phyloP scores from a whole-genome alignment of 192 early-diverging fungal genomes.

The Phlyctochytrium bullatum region DNA sequence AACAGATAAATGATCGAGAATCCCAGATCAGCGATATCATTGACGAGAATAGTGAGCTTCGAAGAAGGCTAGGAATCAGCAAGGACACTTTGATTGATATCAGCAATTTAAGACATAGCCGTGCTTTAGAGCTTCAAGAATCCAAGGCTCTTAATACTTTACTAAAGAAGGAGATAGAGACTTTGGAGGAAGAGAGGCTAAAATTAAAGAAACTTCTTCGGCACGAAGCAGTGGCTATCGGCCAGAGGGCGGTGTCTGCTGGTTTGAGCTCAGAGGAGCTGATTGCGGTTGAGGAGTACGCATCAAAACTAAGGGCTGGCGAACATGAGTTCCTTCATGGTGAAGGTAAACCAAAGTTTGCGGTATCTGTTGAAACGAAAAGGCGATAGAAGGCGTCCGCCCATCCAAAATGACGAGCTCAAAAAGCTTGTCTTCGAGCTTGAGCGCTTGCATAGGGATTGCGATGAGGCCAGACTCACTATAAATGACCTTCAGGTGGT shows the following conservation, averaged over 20 bases:
- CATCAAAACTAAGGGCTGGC: slow-evolving; percentile 32
- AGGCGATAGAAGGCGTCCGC: slow-evolving; percentile 15
- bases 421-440: slow-evolving; percentile 45
- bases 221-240: slow-evolving; percentile 40
- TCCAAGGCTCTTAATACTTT: slow-evolving; percentile 28
- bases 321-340: slow-evolving; percentile 15
- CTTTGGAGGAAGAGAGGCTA: slow-evolving; percentile 51
- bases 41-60: slow-evolving; percentile 49
- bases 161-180: slow-evolving; percentile 50
- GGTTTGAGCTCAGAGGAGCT: slow-evolving; percentile 48
- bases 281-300: slow-evolving; percentile 49
- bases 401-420: slow-evolving; percentile 27
- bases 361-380: not conserved
- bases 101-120: slow-evolving; percentile 35
- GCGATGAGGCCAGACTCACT: slow-evolving; percentile 32
- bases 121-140: slow-evolving; percentile 48
- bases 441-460: slow-evolving; percentile 41
- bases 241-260: slow-evolving; percentile 40
- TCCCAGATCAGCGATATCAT: slow-evolving; percentile 38
- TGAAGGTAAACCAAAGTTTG: too few species aligned
- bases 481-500: slow-evolving; percentile 29
- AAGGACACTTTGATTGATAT: slow-evolving; percentile 41
- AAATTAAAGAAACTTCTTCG: slow-evolving; percentile 42
- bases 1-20: slow-evolving; percentile 44
- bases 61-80: slow-evolving; percentile 27